These are phyloP conservation scores for Candida stauntonica DNA, from an alignment of 805 yeast genomes.

Conservation along the genomic window DNA sequence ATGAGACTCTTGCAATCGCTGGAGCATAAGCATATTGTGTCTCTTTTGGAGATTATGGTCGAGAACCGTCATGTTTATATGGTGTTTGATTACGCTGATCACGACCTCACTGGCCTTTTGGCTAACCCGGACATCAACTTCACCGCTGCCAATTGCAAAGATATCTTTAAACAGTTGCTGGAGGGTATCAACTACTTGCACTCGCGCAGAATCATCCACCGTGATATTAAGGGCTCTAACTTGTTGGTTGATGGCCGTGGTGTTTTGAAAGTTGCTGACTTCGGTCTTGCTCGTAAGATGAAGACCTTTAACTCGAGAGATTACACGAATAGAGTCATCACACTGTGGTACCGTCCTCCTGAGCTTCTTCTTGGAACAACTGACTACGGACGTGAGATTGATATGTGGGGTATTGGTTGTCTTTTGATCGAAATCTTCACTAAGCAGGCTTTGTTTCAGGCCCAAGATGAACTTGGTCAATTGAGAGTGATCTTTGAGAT, in stretches of 20 bases:
- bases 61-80: slow-evolving; percentile 69
- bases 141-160: slow-evolving; percentile 60
- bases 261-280: slow-evolving; percentile 68
- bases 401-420: slow-evolving; percentile 97
- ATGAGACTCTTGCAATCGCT: slow-evolving; percentile 79
- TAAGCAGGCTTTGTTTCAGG: slow-evolving; percentile 76
- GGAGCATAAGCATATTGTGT: slow-evolving; percentile 77
- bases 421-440: slow-evolving; percentile 76
- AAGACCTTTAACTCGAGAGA: slow-evolving; percentile 52
- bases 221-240: slow-evolving; percentile 82
- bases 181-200: slow-evolving; percentile 71
- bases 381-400: slow-evolving; percentile 84
- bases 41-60: slow-evolving; percentile 85
- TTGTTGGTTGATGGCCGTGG: slow-evolving; percentile 62
- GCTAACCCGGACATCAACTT: slow-evolving; percentile 68
- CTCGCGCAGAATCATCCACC: slow-evolving; percentile 61
- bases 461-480: slow-evolving; percentile 84
- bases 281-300: slow-evolving; percentile 78
- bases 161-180: slow-evolving; percentile 58
- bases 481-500: slow-evolving; percentile 68
- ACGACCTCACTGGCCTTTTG: slow-evolving; percentile 85
- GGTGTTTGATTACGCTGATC: slow-evolving; percentile 92
- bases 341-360: slow-evolving; percentile 97
- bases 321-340: slow-evolving; percentile 92
- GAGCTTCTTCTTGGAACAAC: slow-evolving; percentile 89